Evolutionary conservation across 805 yeast genomes (phyloP).

Genomic region (Kuraishia hungarica): DNA sequence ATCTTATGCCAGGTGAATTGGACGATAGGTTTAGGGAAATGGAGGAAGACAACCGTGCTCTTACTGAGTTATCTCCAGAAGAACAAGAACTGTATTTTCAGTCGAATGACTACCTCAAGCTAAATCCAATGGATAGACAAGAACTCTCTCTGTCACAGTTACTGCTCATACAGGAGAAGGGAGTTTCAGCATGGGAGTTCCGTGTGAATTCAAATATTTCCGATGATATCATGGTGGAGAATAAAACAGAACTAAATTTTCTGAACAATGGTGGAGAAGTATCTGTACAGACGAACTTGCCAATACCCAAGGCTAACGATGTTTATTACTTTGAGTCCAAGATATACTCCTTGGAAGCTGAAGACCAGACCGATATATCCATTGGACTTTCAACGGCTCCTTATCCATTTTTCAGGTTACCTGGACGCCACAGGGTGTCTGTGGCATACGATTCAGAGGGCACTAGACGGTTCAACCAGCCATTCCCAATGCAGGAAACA

Average conservation of each 20-base stretch:
- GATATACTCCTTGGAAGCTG: slow-evolving; percentile 59
- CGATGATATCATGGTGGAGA: slow-evolving; percentile 51
- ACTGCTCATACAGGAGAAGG: slow-evolving; percentile 73
- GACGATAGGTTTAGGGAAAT: slow-evolving; percentile 54
- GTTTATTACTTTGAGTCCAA: slow-evolving; percentile 88
- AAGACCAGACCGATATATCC: slow-evolving; percentile 48
- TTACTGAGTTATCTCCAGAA: slow-evolving; percentile 52
- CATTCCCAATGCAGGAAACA: slow-evolving; percentile 38
- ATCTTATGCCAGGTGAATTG: slow-evolving; percentile 45
- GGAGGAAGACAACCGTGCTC: slow-evolving; percentile 50
- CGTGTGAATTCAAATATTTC: slow-evolving; percentile 45
- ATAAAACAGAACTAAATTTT: slow-evolving; percentile 55
- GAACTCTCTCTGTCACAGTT: slow-evolving; percentile 43
- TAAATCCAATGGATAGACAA: slow-evolving; percentile 26
- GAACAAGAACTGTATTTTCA: slow-evolving; percentile 66
- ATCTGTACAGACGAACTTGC: slow-evolving; percentile 72
- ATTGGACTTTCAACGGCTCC: slow-evolving; percentile 83
- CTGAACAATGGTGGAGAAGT: slow-evolving; percentile 35
- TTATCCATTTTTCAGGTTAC: slow-evolving; percentile 87
- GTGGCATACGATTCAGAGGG: slow-evolving; percentile 87
- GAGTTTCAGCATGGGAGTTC: slow-evolving; percentile 87
- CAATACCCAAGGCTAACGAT: slow-evolving; percentile 74
- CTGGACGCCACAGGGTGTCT: slow-evolving; percentile 84
- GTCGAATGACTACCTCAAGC: slow-evolving; percentile 43
- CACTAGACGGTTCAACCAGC: slow-evolving; percentile 67